Evolutionary conservation across 805 yeast genomes (phyloP).

Genomic region (Cyberlindnera veronae): DNA sequence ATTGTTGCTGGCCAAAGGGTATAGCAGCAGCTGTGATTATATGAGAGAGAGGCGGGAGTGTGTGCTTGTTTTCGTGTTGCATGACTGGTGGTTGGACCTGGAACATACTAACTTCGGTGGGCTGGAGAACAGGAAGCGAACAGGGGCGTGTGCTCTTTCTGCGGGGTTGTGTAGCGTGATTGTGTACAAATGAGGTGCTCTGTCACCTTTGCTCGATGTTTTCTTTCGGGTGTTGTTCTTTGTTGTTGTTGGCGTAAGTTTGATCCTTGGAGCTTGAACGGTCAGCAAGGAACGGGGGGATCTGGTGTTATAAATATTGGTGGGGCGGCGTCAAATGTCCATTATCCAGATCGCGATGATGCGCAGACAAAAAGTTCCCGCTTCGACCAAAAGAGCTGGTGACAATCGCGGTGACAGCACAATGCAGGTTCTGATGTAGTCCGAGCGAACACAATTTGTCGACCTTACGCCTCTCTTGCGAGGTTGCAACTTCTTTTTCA

Average conservation of each 20-base stretch:
- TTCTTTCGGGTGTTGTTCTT: too few relatives aligned
- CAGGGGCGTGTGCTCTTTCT: too few relatives aligned
- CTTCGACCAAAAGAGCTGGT: conserved; percentile 1
- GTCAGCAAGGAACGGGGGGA: conserved; percentile 1
- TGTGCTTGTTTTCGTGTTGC: conserved; percentile 13
- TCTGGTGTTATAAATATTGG: conserved; percentile 9
- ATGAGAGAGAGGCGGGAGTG: conserved; percentile 25
- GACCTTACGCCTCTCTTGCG: too few relatives aligned
- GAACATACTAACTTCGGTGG: too few relatives aligned
- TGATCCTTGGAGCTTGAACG: background rate
- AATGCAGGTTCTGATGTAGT: conserved; percentile 6
- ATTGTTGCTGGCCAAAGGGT: conserved; percentile 13
- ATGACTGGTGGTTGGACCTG: conserved; percentile 12
- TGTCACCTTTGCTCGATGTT: too few relatives aligned
- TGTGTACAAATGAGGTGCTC: too few relatives aligned
- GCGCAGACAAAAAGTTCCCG: conserved; percentile 6
- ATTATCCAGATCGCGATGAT: conserved; percentile 18
- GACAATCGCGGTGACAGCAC: conserved; percentile 16
- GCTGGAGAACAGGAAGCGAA: too few relatives aligned
- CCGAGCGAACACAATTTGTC: too few relatives aligned
- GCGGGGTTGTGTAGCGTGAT: too few relatives aligned
- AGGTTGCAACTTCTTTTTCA: too few relatives aligned
- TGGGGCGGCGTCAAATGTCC: conserved; percentile 12
- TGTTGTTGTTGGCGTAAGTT: background rate
- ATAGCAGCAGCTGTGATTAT: conserved; percentile 20